Conservation (phyloP, 768 basidiomycete species). For the Boletus vermiculosoides region DNA sequence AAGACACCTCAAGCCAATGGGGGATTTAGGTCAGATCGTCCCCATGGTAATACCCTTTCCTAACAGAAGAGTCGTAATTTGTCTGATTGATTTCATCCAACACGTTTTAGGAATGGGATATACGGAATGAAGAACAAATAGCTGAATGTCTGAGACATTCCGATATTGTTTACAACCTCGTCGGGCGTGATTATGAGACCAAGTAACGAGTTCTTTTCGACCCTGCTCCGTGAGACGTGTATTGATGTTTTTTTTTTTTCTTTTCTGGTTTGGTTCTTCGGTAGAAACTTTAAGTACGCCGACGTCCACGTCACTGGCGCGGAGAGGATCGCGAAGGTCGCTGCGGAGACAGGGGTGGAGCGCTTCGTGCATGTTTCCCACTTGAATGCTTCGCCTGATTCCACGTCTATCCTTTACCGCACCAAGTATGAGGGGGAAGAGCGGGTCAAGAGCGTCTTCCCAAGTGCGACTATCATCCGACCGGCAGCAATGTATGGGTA, state of each 20-base stretch:
- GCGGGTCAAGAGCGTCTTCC: constrained; percentile 79
- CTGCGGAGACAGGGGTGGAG: constrained; percentile 72
- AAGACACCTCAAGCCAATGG: constrained; percentile 86
- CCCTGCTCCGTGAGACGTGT: constrained; percentile 11
- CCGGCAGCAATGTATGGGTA: constrained; percentile 88
- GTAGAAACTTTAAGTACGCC: constrained; percentile 83
- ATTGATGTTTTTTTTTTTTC: constrained; percentile 8
- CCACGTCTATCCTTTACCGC: constrained; percentile 80
- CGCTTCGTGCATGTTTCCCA: constrained; percentile 95
- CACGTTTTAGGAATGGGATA: constrained; percentile 84
- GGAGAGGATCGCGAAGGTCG: constrained; percentile 80
- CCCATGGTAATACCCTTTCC: constrained; percentile 64
- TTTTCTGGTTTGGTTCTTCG: constrained; percentile 5
- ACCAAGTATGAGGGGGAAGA: constrained; percentile 91
- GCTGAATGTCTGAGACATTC: constrained; percentile 93
- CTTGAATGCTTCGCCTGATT: constrained; percentile 80
- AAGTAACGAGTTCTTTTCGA: constrained; percentile 56
- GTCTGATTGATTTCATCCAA: constrained; percentile 25
- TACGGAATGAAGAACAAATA: constrained; percentile 86
- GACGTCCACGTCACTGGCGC: constrained; percentile 84
- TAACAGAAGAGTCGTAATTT: constrained; percentile 14
- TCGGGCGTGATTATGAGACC: constrained; percentile 92
- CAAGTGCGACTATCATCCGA: constrained; percentile 82
- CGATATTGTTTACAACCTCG: constrained; percentile 94
- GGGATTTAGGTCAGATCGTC: constrained; percentile 95